phyloP scores from a whole-genome alignment of 2,329 filamentous ascomycete species.

The Metarhizium rileyi region DNA sequence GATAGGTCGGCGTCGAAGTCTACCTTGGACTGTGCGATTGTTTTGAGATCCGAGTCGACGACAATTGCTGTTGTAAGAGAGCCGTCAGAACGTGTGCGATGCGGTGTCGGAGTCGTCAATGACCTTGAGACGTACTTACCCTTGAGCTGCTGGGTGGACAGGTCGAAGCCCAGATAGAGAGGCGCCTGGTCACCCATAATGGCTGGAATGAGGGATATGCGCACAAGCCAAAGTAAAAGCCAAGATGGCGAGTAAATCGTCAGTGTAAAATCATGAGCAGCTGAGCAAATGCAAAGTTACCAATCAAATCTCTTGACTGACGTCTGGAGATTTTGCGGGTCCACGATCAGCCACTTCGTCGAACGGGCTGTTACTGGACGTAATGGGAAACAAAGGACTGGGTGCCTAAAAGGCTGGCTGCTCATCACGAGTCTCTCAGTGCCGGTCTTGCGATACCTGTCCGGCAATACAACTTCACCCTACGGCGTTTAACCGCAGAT shows the following conservation, averaged over 20 bases:
- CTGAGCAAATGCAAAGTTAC: too few species aligned
- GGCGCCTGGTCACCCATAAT: slow-evolving; percentile 29
- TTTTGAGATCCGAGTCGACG: slow-evolving; percentile 71
- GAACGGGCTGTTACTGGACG: not conserved
- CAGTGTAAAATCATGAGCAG: too few species aligned
- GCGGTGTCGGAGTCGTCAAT: slow-evolving; percentile 33
- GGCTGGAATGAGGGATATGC: too few species aligned
- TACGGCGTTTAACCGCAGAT: too few species aligned
- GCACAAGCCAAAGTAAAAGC: too few species aligned
- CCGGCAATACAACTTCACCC: too few species aligned
- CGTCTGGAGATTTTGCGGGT: not conserved
- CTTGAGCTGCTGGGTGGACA: slow-evolving; percentile 95
- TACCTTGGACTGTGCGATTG: slow-evolving; percentile 78
- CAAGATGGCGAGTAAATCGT: too few species aligned
- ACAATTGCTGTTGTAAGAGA: slow-evolving; percentile 58
- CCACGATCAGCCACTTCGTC: not conserved
- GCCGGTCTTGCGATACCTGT: too few species aligned
- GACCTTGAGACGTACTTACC: slow-evolving; percentile 50
- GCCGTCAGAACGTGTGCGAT: not conserved
- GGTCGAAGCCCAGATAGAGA: slow-evolving; percentile 85
- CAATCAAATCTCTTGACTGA: too few species aligned
- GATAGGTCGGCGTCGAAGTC: slow-evolving; percentile 84
- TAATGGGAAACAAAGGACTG: too few species aligned
- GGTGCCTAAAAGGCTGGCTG: too few species aligned
- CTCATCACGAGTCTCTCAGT: too few species aligned